Evolutionary conservation across 306 rosid species (phyloP), one percentile per base, ranked within the genome.

Genomic region (Chamaecrista fasciculata): DNA sequence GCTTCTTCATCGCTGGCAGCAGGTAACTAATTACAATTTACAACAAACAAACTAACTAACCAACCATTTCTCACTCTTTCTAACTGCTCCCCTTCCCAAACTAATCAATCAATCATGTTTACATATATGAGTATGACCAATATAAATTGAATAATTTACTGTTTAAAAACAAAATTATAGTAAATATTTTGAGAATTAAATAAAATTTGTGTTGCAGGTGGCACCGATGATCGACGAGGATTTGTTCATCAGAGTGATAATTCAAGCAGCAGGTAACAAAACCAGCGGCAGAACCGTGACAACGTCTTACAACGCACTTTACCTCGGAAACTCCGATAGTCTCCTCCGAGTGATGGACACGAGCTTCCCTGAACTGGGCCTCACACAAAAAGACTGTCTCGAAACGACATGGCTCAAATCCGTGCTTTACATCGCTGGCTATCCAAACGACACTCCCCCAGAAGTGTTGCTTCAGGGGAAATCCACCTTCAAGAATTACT

Each of bases 401-500:
- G 93, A 85, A 78, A 83, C 82, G 24, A 86, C 83, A 15, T 91
- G 96, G 97, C 75, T 91, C 60, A 75, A 81, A 52, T 86, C 97
- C 0, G 84, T 81, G 8, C 78, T 86, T 0, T 78, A 83, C 61
- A 47, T 82, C 8, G 85, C 81, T 0, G 69, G 73, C 25, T 81
- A 40, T 25, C 80, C 84, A 12, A 71, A 6, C 0, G 80, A n/a
- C 21, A 70, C 80, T 1, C 21, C 85, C 0, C 68, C 78, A 0
- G 86, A 83, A 62, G 78, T 62, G 16, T 56, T 88, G 6, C 92
- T 80, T 0, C 62, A 72, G 8, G 83, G 83, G 3, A 74, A 74
- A 34, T 39, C 92, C 12, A 16, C 80, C 1, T 50, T 55, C 37
- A 88, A 55, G 55, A 67, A 20, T 64, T 83, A 19, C 74, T 86